Evolutionary conservation across 176 grass and related monocot genomes (phyloP).

Genomic region (Zizania latifolia): DNA sequence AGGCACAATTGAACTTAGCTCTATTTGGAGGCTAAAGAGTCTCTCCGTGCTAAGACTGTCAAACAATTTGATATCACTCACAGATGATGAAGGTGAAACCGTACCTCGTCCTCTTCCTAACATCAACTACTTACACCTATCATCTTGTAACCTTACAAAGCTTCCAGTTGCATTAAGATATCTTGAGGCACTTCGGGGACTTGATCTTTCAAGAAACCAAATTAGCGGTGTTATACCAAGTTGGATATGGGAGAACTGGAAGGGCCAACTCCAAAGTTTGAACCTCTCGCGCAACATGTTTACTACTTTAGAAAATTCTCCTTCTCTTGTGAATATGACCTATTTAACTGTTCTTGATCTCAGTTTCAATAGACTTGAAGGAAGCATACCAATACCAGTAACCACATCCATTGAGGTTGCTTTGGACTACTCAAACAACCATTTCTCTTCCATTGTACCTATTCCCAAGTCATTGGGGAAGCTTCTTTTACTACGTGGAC

Average conservation of each 20-base stretch:
- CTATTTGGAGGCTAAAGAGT: background rate
- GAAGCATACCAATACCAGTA: background rate
- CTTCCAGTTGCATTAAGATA: background rate
- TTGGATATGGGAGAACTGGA: slow-evolving; percentile 25
- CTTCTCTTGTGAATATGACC: fast-evolving
- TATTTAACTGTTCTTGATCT: background rate
- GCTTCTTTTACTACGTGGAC: background rate
- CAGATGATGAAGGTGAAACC: background rate
- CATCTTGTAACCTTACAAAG: slow-evolving; percentile 11
- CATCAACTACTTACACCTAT: background rate
- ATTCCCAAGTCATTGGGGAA: background rate
- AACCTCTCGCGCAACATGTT: slow-evolving; percentile 23
- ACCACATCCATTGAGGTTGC: fast-evolving
- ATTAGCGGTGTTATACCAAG: slow-evolving; percentile 26
- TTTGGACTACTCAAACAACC: slow-evolving; percentile 11
- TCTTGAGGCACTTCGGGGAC: too few relatives aligned
- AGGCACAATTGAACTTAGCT: slow-evolving; percentile 10
- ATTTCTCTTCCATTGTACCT: background rate
- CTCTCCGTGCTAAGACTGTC: background rate
- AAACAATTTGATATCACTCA: slow-evolving; percentile 25
- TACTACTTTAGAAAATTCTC: background rate
- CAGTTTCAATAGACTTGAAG: slow-evolving; percentile 12
- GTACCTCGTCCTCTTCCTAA: too few relatives aligned
- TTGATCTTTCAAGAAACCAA: slow-evolving; percentile 31
- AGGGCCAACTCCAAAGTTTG: background rate